phyloP scores from a whole-genome alignment of 192 early-diverging fungal species.

The Funneliformis geosporum region DNA sequence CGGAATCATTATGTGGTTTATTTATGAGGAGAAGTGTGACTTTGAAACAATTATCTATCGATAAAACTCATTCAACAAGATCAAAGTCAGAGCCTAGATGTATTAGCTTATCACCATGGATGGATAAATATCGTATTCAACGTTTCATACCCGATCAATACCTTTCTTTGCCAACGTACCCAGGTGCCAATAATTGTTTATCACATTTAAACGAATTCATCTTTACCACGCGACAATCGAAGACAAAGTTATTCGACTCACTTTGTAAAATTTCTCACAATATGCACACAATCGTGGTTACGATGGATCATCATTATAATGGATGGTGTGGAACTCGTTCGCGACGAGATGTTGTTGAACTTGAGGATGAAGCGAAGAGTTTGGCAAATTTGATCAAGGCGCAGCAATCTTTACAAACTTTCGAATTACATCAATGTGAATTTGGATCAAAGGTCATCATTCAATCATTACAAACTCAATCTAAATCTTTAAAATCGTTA shows the following conservation, averaged over 20 bases:
- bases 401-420: slow-evolving; percentile 6
- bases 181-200: background rate
- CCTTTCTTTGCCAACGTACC: background rate
- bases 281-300: slow-evolving; percentile 7
- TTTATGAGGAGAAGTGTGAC: slow-evolving; percentile 10
- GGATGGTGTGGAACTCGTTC: background rate
- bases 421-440: slow-evolving; percentile 16
- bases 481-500: background rate
- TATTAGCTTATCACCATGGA: background rate
- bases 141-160: slow-evolving; percentile 6
- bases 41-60: slow-evolving; percentile 23
- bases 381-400: slow-evolving; percentile 9
- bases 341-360: background rate
- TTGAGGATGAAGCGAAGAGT: slow-evolving; percentile 26
- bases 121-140: background rate
- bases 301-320: background rate
- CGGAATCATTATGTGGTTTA: slow-evolving; percentile 5
- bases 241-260: slow-evolving; percentile 25
- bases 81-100: background rate
- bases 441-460: slow-evolving; percentile 1
- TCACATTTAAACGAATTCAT: slow-evolving; percentile 20
- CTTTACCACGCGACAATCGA: slow-evolving; percentile 15
- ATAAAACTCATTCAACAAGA: slow-evolving; percentile 5
- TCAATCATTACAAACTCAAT: slow-evolving; percentile 10
- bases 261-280: background rate